Percentiles rank a stretch among this genome's conserved stretches.
Conservation (phyloP, 768 basidiomycete genomes). For the Mycena capillaripes region DNA sequence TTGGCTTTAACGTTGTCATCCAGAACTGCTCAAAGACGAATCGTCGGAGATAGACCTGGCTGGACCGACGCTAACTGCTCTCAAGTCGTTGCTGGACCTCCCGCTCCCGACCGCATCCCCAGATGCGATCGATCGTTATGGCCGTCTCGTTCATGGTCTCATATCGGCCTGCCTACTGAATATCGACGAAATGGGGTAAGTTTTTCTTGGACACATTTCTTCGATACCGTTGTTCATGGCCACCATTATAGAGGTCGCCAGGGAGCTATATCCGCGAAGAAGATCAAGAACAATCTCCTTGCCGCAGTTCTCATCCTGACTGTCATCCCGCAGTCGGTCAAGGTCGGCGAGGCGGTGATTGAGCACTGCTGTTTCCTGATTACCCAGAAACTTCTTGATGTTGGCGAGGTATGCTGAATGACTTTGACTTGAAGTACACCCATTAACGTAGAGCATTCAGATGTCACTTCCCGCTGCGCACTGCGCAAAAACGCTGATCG, state of each 20-base stretch:
- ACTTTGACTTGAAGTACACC: background rate
- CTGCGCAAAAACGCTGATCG: constrained; percentile 87
- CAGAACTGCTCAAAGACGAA: constrained; percentile 91
- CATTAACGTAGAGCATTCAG: constrained; percentile 54
- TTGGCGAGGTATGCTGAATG: constrained; percentile 67
- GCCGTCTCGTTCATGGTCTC: constrained; percentile 79
- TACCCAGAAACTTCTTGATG: constrained; percentile 81
- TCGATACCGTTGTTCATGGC: constrained; percentile 2
- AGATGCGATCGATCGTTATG: constrained; percentile 66
- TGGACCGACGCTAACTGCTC: constrained; percentile 82
- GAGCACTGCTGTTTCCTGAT: constrained; percentile 91
- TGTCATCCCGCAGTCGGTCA: constrained; percentile 74
- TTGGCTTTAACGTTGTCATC: background rate
- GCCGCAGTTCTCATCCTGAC: constrained; percentile 90
- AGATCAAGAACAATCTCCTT: constrained; percentile 92
- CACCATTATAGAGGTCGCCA: constrained; percentile 76
- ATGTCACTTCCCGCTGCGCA: constrained; percentile 89
- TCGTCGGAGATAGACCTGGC: constrained; percentile 83
- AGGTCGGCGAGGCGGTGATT: constrained; percentile 79
- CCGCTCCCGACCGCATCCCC: constrained; percentile 54
- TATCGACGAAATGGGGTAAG: constrained; percentile 93
- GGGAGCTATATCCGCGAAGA: constrained; percentile 81
- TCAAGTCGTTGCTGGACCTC: constrained; percentile 79
- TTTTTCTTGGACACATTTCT: background rate
- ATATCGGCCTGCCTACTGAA: constrained; percentile 89